Base-by-base conservation (phyloP, 805 yeast species). In the Kazachstania kunashirensis region DNA sequence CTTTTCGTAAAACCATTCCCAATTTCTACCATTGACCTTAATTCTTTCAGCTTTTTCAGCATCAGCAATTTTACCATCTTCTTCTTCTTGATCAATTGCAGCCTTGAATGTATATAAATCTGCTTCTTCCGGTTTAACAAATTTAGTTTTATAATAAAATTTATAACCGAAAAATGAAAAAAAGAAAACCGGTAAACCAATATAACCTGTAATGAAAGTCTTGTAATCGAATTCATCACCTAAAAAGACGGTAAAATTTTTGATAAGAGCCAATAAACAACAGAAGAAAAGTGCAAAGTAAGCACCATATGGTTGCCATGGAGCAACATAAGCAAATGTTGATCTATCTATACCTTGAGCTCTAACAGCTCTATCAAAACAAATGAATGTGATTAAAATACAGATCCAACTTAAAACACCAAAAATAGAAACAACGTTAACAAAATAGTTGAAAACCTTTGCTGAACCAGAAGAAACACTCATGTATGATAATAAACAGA, bases 371-470 rank as follows among this genome's bases (percentile, higher is more conserved):
- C 63, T 65, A 65, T 67, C 67, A 61, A 82, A 83, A 47, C 71
- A 68, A 36, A 83, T 65, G 59, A 77, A 82, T 19, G 85, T 76
- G 41, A 77, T 65, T 41, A 79, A 60, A 47, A 83, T 80, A 36
- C 82, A 71, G 30, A 77, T 66, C 88, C 89, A 83, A 35, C 84
- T 78, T 48, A 82, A 58, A 39, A 82, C 65, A 44, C 88, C 88
- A 39, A 80, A 75, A 47, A 82, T 77, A 15, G 89, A 75, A 31
- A 79, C 85, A 41, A 79, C 79, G 47, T 79, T 82, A 42, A 82
- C 84, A 48, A 83, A 78, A 55, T 79, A 79, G 32, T 56, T 63
- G 63, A 83, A 82, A 27, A 80, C 66, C 19, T 67, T 68, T 16
- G 73, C 62, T 0, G 88, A 65, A 5, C 70, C 61, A 5, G 73